Percentiles rank a stretch among this genome's conserved stretches.
Evolutionary conservation across 2,329 filamentous ascomycete genomes (phyloP).

Genomic region (Hypocreales sp.): DNA sequence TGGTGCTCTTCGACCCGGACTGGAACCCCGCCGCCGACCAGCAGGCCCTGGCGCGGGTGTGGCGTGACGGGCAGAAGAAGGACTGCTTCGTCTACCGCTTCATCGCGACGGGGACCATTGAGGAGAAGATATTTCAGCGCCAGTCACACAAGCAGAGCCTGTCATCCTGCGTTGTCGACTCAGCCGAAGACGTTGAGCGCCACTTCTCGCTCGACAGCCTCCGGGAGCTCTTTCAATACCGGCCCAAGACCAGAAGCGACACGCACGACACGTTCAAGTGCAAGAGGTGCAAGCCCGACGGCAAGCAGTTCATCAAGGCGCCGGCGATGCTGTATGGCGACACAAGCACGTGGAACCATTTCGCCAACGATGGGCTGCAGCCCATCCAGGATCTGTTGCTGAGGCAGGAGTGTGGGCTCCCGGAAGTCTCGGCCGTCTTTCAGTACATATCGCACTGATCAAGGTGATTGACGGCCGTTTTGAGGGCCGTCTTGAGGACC

Average conservation of each 20-base stretch:
- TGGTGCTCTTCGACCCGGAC: conserved; percentile 91
- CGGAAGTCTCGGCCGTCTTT: conserved; percentile 84
- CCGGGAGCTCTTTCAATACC: conserved; percentile 88
- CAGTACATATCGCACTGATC: conserved; percentile 85
- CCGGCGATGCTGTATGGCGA: conserved; percentile 94
- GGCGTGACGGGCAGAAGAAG: conserved; percentile 98
- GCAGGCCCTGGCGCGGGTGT: conserved; percentile 90
- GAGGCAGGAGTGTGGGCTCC: conserved; percentile 66
- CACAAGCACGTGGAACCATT: conserved; percentile 99
- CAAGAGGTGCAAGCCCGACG: conserved; percentile 81
- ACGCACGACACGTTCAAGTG: conserved; percentile 99
- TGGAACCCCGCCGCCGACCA: conserved; percentile 98
- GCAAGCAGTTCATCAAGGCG: conserved; percentile 76
- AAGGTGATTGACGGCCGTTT: too few relatives aligned
- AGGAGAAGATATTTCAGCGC: conserved; percentile 98
- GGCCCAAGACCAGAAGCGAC: conserved; percentile 69
- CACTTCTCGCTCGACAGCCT: conserved; percentile 89
- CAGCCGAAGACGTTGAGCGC: conserved; percentile 88
- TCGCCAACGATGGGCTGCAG: conserved; percentile 64
- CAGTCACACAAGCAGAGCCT: conserved; percentile 97
- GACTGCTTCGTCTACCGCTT: conserved; percentile 99
- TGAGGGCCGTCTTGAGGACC: too few relatives aligned
- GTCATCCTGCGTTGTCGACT: conserved; percentile 91
- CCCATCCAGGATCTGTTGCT: conserved; percentile 84
- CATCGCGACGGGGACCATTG: conserved; percentile 93